Conservation (phyloP, 805 yeast genomes). For the Kodamaea kaohsiungensis region DNA sequence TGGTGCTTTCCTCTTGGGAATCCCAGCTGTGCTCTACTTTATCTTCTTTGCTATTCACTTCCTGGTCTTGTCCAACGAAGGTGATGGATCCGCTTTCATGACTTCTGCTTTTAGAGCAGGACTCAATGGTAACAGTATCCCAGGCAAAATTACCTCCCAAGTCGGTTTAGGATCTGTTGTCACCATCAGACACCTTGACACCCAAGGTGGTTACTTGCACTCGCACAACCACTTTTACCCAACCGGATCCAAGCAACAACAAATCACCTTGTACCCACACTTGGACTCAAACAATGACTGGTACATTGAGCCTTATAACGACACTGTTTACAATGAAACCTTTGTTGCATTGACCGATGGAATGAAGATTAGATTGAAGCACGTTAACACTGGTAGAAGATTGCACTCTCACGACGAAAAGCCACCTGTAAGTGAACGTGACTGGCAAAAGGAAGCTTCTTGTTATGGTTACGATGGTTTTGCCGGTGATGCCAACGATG, state of each 20-base stretch:
- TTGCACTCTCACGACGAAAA: constrained; percentile 83
- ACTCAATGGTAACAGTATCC: constrained; percentile 60
- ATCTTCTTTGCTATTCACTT: constrained; percentile 66
- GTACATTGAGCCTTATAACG: constrained; percentile 67
- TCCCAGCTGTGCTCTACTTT: constrained; percentile 59
- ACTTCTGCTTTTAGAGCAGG: constrained; percentile 70
- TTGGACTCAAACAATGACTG: constrained; percentile 74
- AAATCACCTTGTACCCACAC: constrained; percentile 78
- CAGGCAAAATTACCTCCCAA: constrained; percentile 56
- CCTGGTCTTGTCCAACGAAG: constrained; percentile 54
- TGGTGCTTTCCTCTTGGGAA: constrained; percentile 52
- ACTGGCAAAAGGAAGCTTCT: constrained; percentile 84
- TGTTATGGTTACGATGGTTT: constrained; percentile 77
- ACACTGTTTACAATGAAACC: constrained; percentile 52
- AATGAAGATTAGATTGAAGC: constrained; percentile 68
- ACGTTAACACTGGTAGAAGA: constrained; percentile 58
- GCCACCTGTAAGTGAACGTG: constrained; percentile 72
- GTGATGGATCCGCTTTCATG: constrained; percentile 73
- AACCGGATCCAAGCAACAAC: constrained; percentile 84
- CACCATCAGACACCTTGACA: constrained; percentile 65
- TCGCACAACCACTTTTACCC: constrained; percentile 74
- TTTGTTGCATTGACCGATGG: constrained; percentile 69
- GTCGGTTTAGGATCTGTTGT: constrained; percentile 75
- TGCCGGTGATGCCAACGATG: constrained; percentile 83
- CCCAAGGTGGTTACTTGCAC: constrained; percentile 80